Evolutionary conservation across 768 basidiomycete species (phyloP).

Genomic region (Rhizopogon roseolus): DNA sequence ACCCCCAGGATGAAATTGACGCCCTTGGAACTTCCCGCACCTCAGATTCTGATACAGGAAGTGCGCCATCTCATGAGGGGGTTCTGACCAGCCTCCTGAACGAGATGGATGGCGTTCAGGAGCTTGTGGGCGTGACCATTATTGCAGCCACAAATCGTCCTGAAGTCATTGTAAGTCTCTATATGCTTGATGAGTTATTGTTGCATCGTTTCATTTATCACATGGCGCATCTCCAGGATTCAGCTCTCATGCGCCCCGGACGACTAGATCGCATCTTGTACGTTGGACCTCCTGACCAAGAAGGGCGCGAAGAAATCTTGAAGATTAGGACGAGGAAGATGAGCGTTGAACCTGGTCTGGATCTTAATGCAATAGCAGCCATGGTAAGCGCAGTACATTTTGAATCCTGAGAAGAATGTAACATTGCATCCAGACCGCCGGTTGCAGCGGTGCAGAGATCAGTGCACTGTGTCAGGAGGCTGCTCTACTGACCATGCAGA

Average conservation of each 20-base stretch:
- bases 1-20: conserved; percentile 88
- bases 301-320: conserved; percentile 81
- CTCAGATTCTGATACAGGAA: conserved; percentile 45
- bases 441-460: conserved; percentile 96
- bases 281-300: conserved; percentile 85
- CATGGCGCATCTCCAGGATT: conserved; percentile 52
- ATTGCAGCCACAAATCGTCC: conserved; percentile 96
- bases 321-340: conserved; percentile 72
- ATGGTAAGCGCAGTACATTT: conserved; percentile 44
- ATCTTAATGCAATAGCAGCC: conserved; percentile 61
- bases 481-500: conserved; percentile 87
- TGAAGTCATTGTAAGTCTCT: conserved; percentile 70
- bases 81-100: conserved; percentile 91
- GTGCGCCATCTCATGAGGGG: conserved; percentile 67
- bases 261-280: conserved; percentile 91
- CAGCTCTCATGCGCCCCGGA: conserved; percentile 92
- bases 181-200: neutral
- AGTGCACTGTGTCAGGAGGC: conserved; percentile 93
- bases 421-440: conserved; percentile 61
- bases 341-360: conserved; percentile 69
- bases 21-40: conserved; percentile 81
- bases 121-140: conserved; percentile 90
- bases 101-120: conserved; percentile 98
- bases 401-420: neutral
- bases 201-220: neutral